Evolutionary conservation across 345 rosid species (phyloP).

Genomic region (Euphorbia lathyris): DNA sequence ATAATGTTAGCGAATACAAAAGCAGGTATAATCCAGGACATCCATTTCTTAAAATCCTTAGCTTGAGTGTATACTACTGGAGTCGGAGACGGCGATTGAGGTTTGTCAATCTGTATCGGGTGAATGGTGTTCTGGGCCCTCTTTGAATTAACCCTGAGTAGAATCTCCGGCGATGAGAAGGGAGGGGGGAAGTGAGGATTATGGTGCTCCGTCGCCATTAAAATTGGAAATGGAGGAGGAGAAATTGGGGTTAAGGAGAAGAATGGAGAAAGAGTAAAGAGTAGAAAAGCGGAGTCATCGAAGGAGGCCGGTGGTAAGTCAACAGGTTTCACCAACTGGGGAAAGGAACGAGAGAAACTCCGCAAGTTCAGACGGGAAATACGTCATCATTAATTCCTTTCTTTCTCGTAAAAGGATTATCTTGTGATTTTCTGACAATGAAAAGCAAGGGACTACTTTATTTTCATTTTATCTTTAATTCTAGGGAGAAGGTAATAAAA

Average conservation of each 20-base stretch:
- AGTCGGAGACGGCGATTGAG: constrained; percentile 17
- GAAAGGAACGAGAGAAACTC: neutral
- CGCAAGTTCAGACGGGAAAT: neutral
- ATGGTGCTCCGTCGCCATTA: constrained; percentile 14
- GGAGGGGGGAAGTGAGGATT: constrained; percentile 5
- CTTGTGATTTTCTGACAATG: neutral
- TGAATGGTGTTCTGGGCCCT: constrained; percentile 28
- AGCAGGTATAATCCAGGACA: constrained; percentile 71
- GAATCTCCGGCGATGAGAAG: constrained; percentile 26
- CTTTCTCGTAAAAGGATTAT: neutral
- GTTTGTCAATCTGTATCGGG: constrained; percentile 43
- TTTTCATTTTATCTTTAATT: too few relatives aligned
- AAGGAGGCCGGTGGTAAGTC: neutral
- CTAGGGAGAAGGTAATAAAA: too few relatives aligned
- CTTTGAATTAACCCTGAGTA: constrained; percentile 37
- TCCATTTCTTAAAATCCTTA: constrained; percentile 67
- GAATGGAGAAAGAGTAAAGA: neutral
- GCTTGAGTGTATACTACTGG: constrained; percentile 43
- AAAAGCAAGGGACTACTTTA: neutral
- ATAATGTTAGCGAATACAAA: constrained; percentile 66
- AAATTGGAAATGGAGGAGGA: neutral
- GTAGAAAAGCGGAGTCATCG: neutral
- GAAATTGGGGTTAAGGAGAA: neutral
- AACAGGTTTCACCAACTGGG: constrained; percentile 3
- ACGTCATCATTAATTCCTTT: neutral